phyloP scores from a whole-genome alignment of 1,139 yeast genomes.

The Tardiomyces blankii region DNA sequence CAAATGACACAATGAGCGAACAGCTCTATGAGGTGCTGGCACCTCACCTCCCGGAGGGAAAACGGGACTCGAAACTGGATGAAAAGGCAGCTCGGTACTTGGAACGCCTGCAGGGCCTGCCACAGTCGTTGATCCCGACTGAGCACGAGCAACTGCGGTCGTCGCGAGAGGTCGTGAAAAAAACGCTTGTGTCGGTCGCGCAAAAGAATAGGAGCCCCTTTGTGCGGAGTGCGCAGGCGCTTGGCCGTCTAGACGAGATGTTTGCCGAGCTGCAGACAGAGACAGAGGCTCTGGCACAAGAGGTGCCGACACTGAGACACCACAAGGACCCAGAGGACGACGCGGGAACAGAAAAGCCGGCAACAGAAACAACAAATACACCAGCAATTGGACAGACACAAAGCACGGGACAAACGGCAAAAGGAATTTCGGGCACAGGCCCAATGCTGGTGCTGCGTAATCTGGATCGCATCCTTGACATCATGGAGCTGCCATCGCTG shows the following conservation, averaged over 20 bases:
- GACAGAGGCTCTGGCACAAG: neutral
- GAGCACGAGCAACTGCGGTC: neutral
- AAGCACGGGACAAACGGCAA: neutral
- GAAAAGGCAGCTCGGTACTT: neutral
- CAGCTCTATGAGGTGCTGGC: neutral
- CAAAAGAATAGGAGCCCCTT: neutral
- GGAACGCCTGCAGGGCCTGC: neutral
- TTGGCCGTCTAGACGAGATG: neutral
- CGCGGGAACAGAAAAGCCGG: no score
- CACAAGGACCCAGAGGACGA: no score
- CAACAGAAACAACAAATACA: no score
- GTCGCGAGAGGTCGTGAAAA: neutral
- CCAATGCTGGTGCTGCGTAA: slow-evolving; percentile 36
- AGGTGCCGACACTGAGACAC: neutral
- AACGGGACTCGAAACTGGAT: neutral
- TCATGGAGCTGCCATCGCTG: slow-evolving; percentile 73
- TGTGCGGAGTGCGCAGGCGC: neutral
- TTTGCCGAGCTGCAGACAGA: neutral
- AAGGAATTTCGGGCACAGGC: neutral
- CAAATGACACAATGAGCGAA: neutral
- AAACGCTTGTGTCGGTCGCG: neutral
- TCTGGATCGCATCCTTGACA: slow-evolving; percentile 62
- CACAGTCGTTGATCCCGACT: neutral
- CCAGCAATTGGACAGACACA: no score
- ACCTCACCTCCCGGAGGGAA: neutral